Evolutionary conservation across 306 rosid species (phyloP), one percentile per base, ranked within the genome.

Genomic region (Adenanthera pavonina): DNA sequence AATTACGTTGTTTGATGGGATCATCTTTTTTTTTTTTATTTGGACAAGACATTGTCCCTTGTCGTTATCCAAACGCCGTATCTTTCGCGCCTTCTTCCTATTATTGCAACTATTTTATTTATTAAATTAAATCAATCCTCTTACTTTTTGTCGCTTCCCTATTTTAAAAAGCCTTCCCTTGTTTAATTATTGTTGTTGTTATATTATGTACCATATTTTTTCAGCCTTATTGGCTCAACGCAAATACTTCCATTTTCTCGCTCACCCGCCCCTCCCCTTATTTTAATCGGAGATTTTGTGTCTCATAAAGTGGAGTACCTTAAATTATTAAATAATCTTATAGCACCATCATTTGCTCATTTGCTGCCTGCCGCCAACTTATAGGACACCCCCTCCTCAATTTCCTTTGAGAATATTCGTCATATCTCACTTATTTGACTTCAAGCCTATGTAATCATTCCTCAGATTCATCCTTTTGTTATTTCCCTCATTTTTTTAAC

Each of bases 61-160:
- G 77, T 79, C 83, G 52, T 79, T 79, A 69, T 79, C 82, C 46
- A 20, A 38, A 46, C 38, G 46, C 56, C 56, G 11, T 38, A 36
- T 36, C 71, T 6, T 2, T 5, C 47, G 30, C 30, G 12, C 17
- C 59, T 16, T 16, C 9, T 15, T 14, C 19, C 5, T 36, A 52
- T 3, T 25, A 5, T 3, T 36, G 1, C 30, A 0, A 25, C 30
- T 25, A 25, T 25, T 25, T 53, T 53, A 53, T 49, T 25, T 16
- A 12, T 34, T 35, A 17, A 67, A 38, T 40, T 67, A 67, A n/a
- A 17, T n/a, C 6, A 0, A 60, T 2, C 8, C 44, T 13, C 33
- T 72, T 2, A 40, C 76, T 34, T 72, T 72, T 33, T 44, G 76
- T 72, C 61, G 30, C 46, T 49, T 71, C 60, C 3, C 14, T 48